phyloP scores from a whole-genome alignment of 345 rosid species.

The Punica granatum region DNA sequence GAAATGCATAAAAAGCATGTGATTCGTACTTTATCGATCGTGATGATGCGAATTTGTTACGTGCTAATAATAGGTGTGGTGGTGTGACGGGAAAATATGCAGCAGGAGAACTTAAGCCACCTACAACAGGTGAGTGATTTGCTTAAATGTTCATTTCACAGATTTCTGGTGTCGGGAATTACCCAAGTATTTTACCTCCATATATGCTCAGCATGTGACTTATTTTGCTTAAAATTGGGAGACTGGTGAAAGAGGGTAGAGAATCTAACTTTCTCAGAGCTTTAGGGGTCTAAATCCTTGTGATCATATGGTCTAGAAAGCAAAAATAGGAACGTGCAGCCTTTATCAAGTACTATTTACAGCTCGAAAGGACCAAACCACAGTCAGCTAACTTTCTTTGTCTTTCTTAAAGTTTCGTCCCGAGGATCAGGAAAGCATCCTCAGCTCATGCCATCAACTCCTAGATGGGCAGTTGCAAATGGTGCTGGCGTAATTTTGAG shows the following conservation, averaged over 20 bases:
- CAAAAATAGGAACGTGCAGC: background rate
- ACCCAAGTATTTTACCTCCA: background rate
- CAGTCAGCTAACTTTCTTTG: background rate
- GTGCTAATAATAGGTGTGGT: slow-evolving; percentile 57
- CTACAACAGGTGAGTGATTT: slow-evolving; percentile 58
- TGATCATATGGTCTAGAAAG: background rate
- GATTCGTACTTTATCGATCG: background rate
- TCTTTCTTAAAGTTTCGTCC: slow-evolving; percentile 43
- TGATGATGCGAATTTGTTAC: background rate
- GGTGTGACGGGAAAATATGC: slow-evolving; percentile 98
- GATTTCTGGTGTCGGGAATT: background rate
- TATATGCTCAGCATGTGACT: background rate
- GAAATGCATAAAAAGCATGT: background rate
- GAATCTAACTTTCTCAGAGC: background rate
- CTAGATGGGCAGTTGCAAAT: slow-evolving; percentile 99
- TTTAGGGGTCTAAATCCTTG: background rate
- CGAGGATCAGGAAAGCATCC: slow-evolving; percentile 99
- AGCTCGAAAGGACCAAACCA: background rate
- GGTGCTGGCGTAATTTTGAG: slow-evolving; percentile 98
- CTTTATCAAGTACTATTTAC: background rate
- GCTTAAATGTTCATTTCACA: background rate
- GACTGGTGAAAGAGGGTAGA: background rate
- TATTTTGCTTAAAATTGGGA: background rate
- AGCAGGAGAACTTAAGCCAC: slow-evolving; percentile 97
- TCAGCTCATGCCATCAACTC: slow-evolving; percentile 85